phyloP scores from a whole-genome alignment of 2,329 filamentous ascomycete species.

The Hortaea werneckii region DNA sequence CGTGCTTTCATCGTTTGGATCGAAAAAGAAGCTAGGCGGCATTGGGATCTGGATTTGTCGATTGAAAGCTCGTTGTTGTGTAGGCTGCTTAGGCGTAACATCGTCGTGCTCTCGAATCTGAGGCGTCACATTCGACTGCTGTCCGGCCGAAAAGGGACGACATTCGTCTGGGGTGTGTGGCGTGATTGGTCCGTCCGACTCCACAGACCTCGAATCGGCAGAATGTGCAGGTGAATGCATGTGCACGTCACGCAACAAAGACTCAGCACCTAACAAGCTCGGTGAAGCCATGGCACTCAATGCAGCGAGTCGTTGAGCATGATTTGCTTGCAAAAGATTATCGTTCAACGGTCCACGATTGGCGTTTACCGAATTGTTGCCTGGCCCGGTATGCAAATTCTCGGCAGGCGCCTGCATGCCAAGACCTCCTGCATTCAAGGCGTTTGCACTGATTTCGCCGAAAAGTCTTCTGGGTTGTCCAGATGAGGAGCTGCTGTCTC shows the following conservation, averaged over 20 bases:
- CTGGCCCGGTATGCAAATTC: not conserved
- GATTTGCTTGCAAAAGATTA: not conserved
- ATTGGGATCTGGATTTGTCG: slow-evolving; percentile 35
- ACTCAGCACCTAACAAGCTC: slow-evolving; percentile 39
- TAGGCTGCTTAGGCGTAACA: slow-evolving; percentile 16
- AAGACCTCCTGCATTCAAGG: slow-evolving; percentile 33
- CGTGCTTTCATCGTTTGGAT: slow-evolving; percentile 33
- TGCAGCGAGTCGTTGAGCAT: not conserved
- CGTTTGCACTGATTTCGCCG: slow-evolving; percentile 50
- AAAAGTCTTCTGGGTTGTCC: slow-evolving; percentile 36
- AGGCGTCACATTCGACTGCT: slow-evolving; percentile 6
- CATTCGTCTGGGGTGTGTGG: slow-evolving; percentile 8
- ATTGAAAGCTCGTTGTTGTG: slow-evolving; percentile 23
- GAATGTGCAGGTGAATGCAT: slow-evolving; percentile 33
- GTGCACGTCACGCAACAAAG: slow-evolving; percentile 38
- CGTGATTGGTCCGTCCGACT: slow-evolving; percentile 17
- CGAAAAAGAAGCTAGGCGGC: slow-evolving; percentile 36
- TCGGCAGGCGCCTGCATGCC: not conserved
- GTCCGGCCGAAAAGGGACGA: not conserved
- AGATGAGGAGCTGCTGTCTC: not conserved
- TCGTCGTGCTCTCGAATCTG: slow-evolving; percentile 4
- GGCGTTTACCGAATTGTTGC: not conserved
- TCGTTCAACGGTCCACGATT: not conserved
- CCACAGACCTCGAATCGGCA: slow-evolving; percentile 28
- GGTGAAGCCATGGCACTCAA: slow-evolving; percentile 14